Conservation (phyloP, 495 filamentous ascomycete species). For the Neurospora sublineolata region DNA sequence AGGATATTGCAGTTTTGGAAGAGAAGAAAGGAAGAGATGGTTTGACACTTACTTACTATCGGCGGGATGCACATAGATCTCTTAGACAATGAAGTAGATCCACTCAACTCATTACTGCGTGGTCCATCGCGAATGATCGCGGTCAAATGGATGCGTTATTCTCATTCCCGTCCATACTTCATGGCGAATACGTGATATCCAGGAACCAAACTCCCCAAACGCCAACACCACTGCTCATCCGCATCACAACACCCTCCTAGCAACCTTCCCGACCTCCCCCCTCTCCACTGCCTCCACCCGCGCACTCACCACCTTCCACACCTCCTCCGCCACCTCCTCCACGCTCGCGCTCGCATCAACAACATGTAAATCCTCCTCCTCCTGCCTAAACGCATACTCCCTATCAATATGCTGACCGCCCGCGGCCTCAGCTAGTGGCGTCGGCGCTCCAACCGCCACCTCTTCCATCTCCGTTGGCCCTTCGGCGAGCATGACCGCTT, state of each 20-base stretch:
- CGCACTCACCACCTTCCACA: slow-evolving; percentile 38
- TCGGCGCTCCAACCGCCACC: slow-evolving; percentile 17
- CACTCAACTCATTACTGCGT: too few relatives aligned
- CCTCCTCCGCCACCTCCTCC: slow-evolving; percentile 39
- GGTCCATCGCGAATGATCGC: too few relatives aligned
- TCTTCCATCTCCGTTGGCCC: slow-evolving; percentile 1
- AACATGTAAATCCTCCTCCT: slow-evolving; percentile 43
- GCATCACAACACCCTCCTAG: slow-evolving; percentile 28
- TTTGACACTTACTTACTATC: background rate
- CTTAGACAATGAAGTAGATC: too few relatives aligned
- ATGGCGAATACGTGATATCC: background rate
- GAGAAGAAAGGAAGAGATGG: background rate
- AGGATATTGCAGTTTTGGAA: background rate
- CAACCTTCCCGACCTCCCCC: slow-evolving; percentile 33
- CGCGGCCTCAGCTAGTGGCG: slow-evolving; percentile 5
- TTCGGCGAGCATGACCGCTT: background rate
- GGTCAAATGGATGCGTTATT: too few relatives aligned
- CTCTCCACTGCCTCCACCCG: slow-evolving; percentile 35
- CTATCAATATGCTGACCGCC: background rate
- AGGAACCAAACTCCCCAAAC: background rate
- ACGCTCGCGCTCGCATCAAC: slow-evolving; percentile 40
- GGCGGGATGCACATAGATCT: background rate
- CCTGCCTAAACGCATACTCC: slow-evolving; percentile 35
- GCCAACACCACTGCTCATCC: background rate
- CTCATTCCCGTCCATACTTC: too few relatives aligned